phyloP scores from a whole-genome alignment of 2,329 filamentous ascomycete species.

The Lachnellula hyalina region DNA sequence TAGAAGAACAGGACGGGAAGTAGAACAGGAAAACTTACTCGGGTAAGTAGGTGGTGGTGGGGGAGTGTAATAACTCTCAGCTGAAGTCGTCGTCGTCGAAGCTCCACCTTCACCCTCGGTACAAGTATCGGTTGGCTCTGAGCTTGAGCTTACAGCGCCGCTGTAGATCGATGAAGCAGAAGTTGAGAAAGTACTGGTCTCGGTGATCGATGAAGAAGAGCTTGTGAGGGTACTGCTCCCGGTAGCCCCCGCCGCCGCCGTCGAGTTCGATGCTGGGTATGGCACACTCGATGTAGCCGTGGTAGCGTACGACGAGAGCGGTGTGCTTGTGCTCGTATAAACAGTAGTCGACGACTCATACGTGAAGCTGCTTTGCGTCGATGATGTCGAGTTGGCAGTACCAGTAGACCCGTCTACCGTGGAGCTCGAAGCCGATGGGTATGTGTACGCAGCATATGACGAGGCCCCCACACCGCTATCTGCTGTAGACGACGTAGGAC shows the following conservation, averaged over 20 bases:
- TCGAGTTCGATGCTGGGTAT: not conserved
- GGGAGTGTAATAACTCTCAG: not conserved
- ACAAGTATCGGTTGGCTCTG: not conserved
- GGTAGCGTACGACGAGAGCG: not conserved
- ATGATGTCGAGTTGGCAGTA: not conserved
- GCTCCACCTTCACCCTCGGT: not conserved
- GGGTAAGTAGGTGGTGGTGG: not conserved
- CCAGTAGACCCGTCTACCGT: too few relatives aligned
- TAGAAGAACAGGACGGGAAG: not conserved
- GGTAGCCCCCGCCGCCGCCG: too few relatives aligned
- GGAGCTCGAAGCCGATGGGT: too few relatives aligned
- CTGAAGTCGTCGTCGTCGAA: not conserved
- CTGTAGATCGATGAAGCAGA: not conserved
- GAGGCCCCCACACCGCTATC: too few relatives aligned
- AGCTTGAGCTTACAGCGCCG: not conserved
- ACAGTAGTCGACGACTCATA: too few relatives aligned
- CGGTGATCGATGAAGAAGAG: constrained; percentile 1
- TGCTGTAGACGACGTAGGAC: too few relatives aligned
- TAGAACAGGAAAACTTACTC: not conserved
- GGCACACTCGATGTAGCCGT: constrained; percentile 4
- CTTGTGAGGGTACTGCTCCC: too few relatives aligned
- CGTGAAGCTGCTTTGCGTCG: too few relatives aligned
- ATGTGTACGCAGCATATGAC: too few relatives aligned
- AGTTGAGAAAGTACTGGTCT: not conserved
- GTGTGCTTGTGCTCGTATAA: too few relatives aligned